Base-by-base conservation (phyloP, 169 alveolate species). In the Babesia sp. region DNA sequence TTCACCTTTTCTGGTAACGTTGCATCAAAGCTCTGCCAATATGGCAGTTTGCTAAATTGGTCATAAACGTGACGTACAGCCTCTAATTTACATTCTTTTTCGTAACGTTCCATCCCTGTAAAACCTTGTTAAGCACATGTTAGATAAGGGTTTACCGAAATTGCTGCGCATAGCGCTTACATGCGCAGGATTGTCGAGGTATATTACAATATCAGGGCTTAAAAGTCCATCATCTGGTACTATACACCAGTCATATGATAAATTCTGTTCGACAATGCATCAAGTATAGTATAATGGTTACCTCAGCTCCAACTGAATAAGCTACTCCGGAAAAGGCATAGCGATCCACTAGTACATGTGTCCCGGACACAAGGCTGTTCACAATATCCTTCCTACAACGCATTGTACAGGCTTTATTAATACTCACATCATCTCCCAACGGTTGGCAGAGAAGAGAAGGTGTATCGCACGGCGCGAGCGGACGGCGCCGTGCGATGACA, bases 311-410 rank as follows among this genome's bases (percentile, higher is more conserved):
- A 12, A 96, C 92, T 0, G 99, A 94, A 71, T 95, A 96, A 29
- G 97, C 97, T 16, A 96, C 95, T 33, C 99, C 99, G 18, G 98
- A 94, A 83, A 85, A 96, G 0, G 98, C 96, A 73, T 96, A 96
- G 69, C 99, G 71, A 63, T 96, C 99, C 73, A 96, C 87, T 2
- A 96, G 76, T 11, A 96, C 90, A 79, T 90, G 85, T 2, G 75
- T 74, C 20, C 98, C 98, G 20, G 72, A 71, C 20, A 79, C 56
- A 28, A 96, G 72, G n/a, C 61, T 61, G 24, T 76, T 45, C 50
- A 71, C 71, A 20, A 96, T 93, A 34, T 84, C 83, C 31, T 91
- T 87, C 85, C 92, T 74, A 37, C 46, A 45, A 42, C 31, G 44
- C 33, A 57, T 24, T 29, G 39, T 36, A 28, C 45, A 45, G 8